Evolutionary conservation across 2,329 filamentous ascomycete genomes (phyloP).

Genomic region (Sphaerulina populicola): DNA sequence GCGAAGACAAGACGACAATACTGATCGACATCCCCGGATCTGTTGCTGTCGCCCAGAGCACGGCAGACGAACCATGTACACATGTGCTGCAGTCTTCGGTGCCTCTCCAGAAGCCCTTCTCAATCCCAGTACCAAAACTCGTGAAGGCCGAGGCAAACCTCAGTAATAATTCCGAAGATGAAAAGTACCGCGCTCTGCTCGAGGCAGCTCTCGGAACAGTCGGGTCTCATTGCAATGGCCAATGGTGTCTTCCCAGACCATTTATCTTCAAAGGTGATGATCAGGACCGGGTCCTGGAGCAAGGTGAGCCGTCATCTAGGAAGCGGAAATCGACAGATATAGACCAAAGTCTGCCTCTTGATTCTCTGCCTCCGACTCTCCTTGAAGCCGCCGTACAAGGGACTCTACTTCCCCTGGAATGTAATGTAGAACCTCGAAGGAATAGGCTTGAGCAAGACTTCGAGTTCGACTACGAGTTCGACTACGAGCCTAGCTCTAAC

Average conservation of each 20-base stretch:
- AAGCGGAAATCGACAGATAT: too few species aligned
- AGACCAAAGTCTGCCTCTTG: background rate
- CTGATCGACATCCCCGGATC: conserved; percentile 63
- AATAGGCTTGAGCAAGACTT: background rate
- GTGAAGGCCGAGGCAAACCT: conserved; percentile 32
- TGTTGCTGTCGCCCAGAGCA: conserved; percentile 57
- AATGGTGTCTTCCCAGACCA: background rate
- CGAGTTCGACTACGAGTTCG: background rate
- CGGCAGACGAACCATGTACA: conserved; percentile 33
- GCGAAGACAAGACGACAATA: conserved; percentile 43
- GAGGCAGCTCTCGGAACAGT: background rate
- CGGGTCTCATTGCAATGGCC: background rate
- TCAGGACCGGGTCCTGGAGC: too few species aligned
- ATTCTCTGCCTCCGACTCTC: background rate
- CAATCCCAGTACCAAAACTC: conserved; percentile 50
- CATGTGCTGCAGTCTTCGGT: conserved; percentile 41
- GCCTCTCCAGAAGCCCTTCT: conserved; percentile 43
- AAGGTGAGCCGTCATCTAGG: too few species aligned
- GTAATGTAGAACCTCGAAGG: background rate
- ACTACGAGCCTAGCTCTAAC: conserved; percentile 1
- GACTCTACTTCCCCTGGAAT: background rate
- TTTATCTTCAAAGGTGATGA: too few species aligned
- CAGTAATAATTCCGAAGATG: background rate
- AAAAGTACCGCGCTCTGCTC: background rate
- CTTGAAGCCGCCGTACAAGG: background rate